phyloP scores from a whole-genome alignment of 495 filamentous ascomycete genomes.

The Corynascus novoguineensis region DNA sequence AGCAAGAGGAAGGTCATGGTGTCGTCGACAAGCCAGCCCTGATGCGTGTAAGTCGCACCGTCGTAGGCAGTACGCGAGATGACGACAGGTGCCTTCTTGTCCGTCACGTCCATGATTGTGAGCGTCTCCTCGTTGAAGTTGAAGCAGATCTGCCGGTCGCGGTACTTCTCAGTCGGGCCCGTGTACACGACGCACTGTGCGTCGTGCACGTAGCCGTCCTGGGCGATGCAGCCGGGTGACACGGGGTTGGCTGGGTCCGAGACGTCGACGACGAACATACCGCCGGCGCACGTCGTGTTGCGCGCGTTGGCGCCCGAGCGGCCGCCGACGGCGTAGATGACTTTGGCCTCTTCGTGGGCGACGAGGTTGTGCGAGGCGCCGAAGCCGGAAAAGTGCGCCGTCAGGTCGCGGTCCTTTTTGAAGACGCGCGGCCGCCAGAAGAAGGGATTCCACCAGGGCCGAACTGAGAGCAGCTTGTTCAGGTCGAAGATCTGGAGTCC shows the following conservation, averaged over 20 bases:
- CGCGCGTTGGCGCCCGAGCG: slow-evolving; percentile 42
- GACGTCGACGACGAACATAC: slow-evolving; percentile 53
- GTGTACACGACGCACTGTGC: slow-evolving; percentile 56
- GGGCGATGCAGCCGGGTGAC: slow-evolving; percentile 46
- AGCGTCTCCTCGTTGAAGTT: slow-evolving; percentile 51
- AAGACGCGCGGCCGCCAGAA: slow-evolving; percentile 20
- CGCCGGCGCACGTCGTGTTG: slow-evolving; percentile 41
- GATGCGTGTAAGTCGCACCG: slow-evolving; percentile 56
- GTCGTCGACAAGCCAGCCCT: slow-evolving; percentile 54
- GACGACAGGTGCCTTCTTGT: slow-evolving; percentile 44
- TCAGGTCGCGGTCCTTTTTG: slow-evolving; percentile 20
- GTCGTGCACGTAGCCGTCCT: slow-evolving; percentile 57
- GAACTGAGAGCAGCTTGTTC: slow-evolving; percentile 29
- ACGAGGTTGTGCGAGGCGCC: slow-evolving; percentile 37
- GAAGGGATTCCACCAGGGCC: slow-evolving; percentile 15
- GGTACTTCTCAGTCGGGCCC: slow-evolving; percentile 50
- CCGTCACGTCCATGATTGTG: slow-evolving; percentile 49
- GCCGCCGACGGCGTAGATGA: slow-evolving; percentile 46
- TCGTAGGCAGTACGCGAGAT: slow-evolving; percentile 54
- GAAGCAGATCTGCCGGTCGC: slow-evolving; percentile 55
- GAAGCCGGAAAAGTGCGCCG: slow-evolving; percentile 21
- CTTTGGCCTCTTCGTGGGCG: slow-evolving; percentile 44
- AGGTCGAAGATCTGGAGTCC: slow-evolving; percentile 48
- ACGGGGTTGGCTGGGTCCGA: slow-evolving; percentile 45
- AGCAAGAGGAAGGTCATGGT: slow-evolving; percentile 52